Evolutionary conservation across 305 asterid genomes (phyloP), one percentile per base, ranked within the genome.

Genomic region (Euphrasia arctica): DNA sequence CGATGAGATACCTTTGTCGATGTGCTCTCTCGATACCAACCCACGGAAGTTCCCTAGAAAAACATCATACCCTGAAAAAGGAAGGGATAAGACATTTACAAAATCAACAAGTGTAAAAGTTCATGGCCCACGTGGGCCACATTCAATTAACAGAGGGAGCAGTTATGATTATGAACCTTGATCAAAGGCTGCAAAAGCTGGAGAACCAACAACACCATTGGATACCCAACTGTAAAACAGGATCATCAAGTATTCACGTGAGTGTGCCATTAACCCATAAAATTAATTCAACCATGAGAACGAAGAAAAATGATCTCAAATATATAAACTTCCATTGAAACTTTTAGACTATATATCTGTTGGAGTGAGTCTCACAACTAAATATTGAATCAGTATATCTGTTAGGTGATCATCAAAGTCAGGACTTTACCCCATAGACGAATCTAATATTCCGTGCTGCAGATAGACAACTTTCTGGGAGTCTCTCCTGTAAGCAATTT

Each of bases 121-220:
- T 34, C 29, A 70, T 31, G 66, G 67, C 49, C 62, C 27, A 74
- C 41, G 62, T 63, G 28, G 36, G 29, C 29, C 66, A 14, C 3
- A 58, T 48, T 13, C 12, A 49, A 66, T 12, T 49, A 65, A 70
- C 60, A 52, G 5, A 67, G 50, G 64, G 39, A 67, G 58, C 25
- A n/a, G 25, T 64, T 36, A 66, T n/a, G n/a, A n/a, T n/a, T n/a
- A n/a, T 77, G 58, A 78, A 94, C 99, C 99, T 86, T 94, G 97
- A 85, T 94, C 97, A 56, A 76, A 94, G 65, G 99, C 99, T 13
- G 99, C 99, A 83, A 94, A 94, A 70, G 99, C 97, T 68, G 99
- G 99, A 67, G 99, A 94, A 66, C 99, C 99, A 66, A 90, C 92
- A 22, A 94, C 90, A 56, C 99, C 97, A 58, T 94, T 94, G 59